Evolutionary conservation across 345 rosid genomes (phyloP), one percentile per base, ranked within the genome.

Genomic region (Melastoma malabathricum): DNA sequence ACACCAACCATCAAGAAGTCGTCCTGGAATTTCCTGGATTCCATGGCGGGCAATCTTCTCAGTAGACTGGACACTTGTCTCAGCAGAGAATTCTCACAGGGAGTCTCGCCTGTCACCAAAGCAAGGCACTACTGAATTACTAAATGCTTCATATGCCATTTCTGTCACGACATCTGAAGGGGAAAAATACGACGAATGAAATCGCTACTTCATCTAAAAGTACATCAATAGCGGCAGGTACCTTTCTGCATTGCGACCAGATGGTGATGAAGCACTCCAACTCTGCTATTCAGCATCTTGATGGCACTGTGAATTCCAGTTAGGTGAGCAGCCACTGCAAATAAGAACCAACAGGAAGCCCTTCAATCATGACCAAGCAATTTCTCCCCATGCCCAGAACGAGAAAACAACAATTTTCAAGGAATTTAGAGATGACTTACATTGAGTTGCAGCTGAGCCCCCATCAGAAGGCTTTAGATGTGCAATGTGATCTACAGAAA

Each of bases 401-500:
- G 41, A 34, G 41, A 34, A 34, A 34, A 34, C 12, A 34, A 34
- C 41, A 34, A 34, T 7, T 34, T 34, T 9, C 41, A 10, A 34
- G 41, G 41, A 34, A 6, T 22, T 7, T 34, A 34, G 41, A 9
- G 18, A 43, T 20, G 19, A 56, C 68, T 74, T 41, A 79, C 98
- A 69, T 49, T 92, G 98, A 15, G 98, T 92, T 58, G 97, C 98
- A 7, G 98, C 97, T 17, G 97, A 84, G 54, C 98, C 90, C 54
- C 98, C 98, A 63, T 87, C 89, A 58, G 98, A 86, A 34, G 98
- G 96, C 68, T 90, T 90, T 31, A 90, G 94, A 75, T 90, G 98
- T 47, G 98, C 98, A 62, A 90, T 96, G 70, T 89, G 97, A 69
- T 89, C 96, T 4, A 86, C 94, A n/a, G 97, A 89, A 48, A 90